A percentile compares a stretch with the other conserved stretches of the same genome.
Conservation (phyloP, 192 early-diverging fungal genomes). For the Mortierella claussenii region DNA sequence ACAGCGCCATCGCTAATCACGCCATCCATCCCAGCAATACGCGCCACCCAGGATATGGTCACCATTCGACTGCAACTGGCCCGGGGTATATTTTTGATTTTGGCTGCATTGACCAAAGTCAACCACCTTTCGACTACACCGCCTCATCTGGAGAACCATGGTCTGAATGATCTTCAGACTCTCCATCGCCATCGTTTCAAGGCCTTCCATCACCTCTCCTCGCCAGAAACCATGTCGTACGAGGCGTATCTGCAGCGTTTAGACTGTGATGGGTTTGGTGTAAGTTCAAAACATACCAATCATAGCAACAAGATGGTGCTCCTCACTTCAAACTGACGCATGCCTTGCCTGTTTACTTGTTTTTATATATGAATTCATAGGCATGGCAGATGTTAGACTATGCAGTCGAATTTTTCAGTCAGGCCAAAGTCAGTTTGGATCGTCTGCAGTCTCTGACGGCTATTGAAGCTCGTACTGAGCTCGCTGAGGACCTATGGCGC, state of each 20-base stretch:
- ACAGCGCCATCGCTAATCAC: not conserved
- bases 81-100: slow-evolving; percentile 23
- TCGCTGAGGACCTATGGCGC: slow-evolving; percentile 38
- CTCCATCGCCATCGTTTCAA: slow-evolving; percentile 60
- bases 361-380: slow-evolving; percentile 2
- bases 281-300: too few species aligned
- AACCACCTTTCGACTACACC: slow-evolving; percentile 44
- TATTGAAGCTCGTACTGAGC: slow-evolving; percentile 15
- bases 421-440: slow-evolving; percentile 26
- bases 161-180: slow-evolving; percentile 59
- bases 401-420: slow-evolving; percentile 12
- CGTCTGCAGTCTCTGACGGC: slow-evolving; percentile 13
- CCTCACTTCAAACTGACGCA: not conserved
- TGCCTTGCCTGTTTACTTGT: not conserved
- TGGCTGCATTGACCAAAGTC: slow-evolving; percentile 43
- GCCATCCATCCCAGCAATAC: not conserved
- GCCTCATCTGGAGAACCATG: slow-evolving; percentile 32
- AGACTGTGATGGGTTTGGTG: slow-evolving; percentile 34
- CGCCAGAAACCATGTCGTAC: slow-evolving; percentile 38
- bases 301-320: too few species aligned
- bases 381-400: slow-evolving; percentile 19
- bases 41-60: not conserved
- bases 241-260: slow-evolving; percentile 22
- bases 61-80: slow-evolving; percentile 19
- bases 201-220: slow-evolving; percentile 52